Conservation (phyloP, 2,329 filamentous ascomycete genomes). For the Fusarium bactridioides region DNA sequence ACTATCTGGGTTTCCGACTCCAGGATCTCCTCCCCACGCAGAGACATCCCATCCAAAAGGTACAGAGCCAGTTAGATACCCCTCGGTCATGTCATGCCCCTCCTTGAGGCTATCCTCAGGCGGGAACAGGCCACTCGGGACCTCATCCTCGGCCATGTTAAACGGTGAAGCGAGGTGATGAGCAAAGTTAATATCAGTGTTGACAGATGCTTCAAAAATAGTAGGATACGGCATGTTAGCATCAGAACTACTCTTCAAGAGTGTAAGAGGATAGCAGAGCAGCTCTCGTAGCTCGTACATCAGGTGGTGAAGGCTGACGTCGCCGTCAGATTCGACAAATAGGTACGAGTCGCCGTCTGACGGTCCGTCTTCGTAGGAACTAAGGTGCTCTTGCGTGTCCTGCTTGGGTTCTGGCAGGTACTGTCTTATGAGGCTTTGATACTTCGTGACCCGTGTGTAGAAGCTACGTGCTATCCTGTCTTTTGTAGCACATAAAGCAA, state of each 20-base stretch:
- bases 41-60: neutral
- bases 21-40: rapidly evolving
- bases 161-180: neutral
- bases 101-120: neutral
- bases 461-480: neutral
- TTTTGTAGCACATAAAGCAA: neutral
- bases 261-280: neutral
- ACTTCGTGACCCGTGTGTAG: rapidly evolving
- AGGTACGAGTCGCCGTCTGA: neutral
- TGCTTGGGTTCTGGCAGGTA: rapidly evolving
- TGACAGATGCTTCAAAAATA: neutral
- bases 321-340: rapidly evolving
- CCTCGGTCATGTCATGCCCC: neutral
- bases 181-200: neutral
- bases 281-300: neutral
- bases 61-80: neutral
- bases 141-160: neutral
- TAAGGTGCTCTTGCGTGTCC: no score
- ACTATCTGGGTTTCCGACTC: rapidly evolving
- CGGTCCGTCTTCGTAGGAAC: rapidly evolving
- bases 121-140: neutral
- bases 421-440: rapidly evolving
- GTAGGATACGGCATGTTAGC: neutral
- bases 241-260: rapidly evolving
- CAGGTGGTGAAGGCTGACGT: neutral